Evolutionary conservation across 83 land plant species (phyloP).

Genomic region (Picea abies): DNA sequence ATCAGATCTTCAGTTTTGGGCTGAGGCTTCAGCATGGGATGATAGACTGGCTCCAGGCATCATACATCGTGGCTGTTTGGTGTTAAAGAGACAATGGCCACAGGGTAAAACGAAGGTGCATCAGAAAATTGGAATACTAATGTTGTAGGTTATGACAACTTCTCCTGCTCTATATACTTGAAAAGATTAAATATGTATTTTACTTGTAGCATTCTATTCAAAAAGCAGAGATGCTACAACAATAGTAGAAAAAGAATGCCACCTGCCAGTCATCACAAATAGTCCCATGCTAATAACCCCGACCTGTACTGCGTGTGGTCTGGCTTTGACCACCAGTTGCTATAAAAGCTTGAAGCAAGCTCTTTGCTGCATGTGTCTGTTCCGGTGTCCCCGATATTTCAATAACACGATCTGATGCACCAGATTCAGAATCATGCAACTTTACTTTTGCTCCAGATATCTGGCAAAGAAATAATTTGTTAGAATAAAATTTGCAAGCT

Average conservation of each 20-base stretch:
- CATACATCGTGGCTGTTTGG: slow-evolving; percentile 8
- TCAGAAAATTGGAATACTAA: slow-evolving; percentile 4
- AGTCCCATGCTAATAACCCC: neutral
- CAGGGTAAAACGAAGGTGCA: slow-evolving; percentile 2
- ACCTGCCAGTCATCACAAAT: neutral
- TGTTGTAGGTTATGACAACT: neutral
- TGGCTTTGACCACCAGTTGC: slow-evolving; percentile 25
- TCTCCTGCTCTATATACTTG: neutral
- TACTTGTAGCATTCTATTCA: neutral
- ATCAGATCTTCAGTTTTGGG: slow-evolving; percentile 13
- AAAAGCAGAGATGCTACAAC: too few relatives aligned
- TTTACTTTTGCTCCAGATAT: slow-evolving; percentile 36
- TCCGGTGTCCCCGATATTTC: slow-evolving; percentile 40
- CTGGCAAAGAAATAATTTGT: slow-evolving; percentile 12
- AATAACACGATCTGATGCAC: slow-evolving; percentile 34
- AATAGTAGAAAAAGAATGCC: neutral
- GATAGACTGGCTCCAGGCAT: slow-evolving; percentile 10
- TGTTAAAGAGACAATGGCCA: slow-evolving; percentile 8
- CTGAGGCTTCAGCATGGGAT: slow-evolving; percentile 13
- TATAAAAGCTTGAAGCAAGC: slow-evolving; percentile 22
- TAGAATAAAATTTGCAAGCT: neutral
- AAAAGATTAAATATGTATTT: neutral
- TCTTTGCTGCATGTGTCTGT: slow-evolving; percentile 29
- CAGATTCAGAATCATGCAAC: slow-evolving; percentile 26
- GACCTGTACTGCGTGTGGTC: neutral